These are phyloP conservation scores for Ganoderma multipileum DNA, from an alignment of 1,284 basidiomycete genomes.

Conservation along the genomic window DNA sequence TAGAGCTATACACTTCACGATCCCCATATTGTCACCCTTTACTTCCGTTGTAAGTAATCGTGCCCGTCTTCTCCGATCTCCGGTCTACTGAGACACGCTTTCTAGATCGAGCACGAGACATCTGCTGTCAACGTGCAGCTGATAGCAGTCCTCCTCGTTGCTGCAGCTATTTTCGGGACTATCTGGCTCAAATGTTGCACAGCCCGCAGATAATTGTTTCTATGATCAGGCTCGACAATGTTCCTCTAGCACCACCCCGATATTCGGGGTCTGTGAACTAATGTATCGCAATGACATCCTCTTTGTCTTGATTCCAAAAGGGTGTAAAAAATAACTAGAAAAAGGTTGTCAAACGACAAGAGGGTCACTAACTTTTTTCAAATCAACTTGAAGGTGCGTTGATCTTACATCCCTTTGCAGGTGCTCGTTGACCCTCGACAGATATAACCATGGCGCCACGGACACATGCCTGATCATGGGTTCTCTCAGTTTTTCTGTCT, in stretches of 20 bases:
- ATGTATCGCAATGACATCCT: background rate
- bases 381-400: too few relatives aligned
- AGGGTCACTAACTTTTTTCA: too few relatives aligned
- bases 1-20: slow-evolving; percentile 62
- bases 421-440: background rate
- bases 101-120: slow-evolving; percentile 67
- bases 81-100: background rate
- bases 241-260: background rate
- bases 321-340: too few relatives aligned
- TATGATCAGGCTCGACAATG: background rate
- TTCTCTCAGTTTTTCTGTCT: background rate
- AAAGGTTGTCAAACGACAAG: too few relatives aligned
- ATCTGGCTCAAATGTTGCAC: slow-evolving; percentile 22
- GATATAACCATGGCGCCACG: background rate
- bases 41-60: slow-evolving; percentile 60
- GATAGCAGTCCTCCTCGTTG: slow-evolving; percentile 43
- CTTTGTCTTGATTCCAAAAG: too few relatives aligned
- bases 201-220: background rate
- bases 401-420: background rate
- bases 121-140: slow-evolving; percentile 57
- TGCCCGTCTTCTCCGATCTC: slow-evolving; percentile 30
- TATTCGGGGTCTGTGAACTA: background rate
- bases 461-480: background rate
- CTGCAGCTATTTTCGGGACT: slow-evolving; percentile 7
- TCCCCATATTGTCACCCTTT: slow-evolving; percentile 74